phyloP scores from a whole-genome alignment of 257 asterid genomes.

The Fraxinus americana region DNA sequence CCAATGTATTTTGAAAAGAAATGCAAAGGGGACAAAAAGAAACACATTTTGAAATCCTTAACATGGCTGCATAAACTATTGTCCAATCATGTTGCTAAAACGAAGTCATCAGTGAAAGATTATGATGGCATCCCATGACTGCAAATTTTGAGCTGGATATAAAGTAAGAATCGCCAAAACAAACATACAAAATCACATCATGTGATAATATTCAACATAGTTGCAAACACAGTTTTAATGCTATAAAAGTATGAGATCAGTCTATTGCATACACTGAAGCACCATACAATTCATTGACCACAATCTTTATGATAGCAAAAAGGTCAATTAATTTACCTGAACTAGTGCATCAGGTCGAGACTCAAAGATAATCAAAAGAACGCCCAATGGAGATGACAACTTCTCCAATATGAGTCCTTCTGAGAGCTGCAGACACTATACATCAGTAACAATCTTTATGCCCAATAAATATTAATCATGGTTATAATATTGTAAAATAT shows the following conservation, averaged over 20 bases:
- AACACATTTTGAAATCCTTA: not conserved
- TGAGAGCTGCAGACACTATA: constrained; percentile 56
- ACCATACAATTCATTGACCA: not conserved
- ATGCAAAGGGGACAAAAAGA: not conserved
- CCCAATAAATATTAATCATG: not conserved
- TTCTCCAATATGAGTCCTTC: constrained; percentile 75
- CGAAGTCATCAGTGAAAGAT: not conserved
- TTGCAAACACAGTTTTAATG: not conserved
- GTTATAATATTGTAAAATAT: not conserved
- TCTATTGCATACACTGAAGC: not conserved
- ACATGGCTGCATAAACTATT: not conserved
- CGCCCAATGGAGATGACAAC: constrained; percentile 72
- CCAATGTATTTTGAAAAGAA: not conserved
- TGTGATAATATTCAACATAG: not conserved
- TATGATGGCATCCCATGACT: not conserved
- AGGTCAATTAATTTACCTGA: constrained; percentile 50
- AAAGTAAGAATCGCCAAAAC: not conserved
- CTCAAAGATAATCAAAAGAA: constrained; percentile 76
- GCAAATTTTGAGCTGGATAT: not conserved
- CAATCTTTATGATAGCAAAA: not conserved
- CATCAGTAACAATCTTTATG: not conserved
- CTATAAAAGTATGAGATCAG: not conserved
- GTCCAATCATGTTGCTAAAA: not conserved
- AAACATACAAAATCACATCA: no score
- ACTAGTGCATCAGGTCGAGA: constrained; percentile 88